Percentiles rank a stretch among this genome's conserved stretches.
Conservation (phyloP, 768 basidiomycete species). For the Lentinula sp. region DNA sequence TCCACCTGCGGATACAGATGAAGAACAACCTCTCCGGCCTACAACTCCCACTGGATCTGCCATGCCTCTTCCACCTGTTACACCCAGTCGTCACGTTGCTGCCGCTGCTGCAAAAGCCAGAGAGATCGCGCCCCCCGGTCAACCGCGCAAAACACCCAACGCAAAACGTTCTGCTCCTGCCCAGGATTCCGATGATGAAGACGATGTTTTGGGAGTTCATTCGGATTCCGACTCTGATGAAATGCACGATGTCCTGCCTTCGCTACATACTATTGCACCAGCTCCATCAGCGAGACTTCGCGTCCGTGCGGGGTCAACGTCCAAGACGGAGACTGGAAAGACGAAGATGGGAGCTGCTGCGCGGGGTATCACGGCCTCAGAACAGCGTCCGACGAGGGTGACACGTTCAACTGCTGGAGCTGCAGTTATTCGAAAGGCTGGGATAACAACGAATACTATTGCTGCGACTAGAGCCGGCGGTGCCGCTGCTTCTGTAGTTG, state of each 20-base stretch:
- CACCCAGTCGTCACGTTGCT: slow-evolving; percentile 72
- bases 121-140: slow-evolving; percentile 71
- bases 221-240: slow-evolving; percentile 29
- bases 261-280: slow-evolving; percentile 44
- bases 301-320: slow-evolving; percentile 17
- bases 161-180: slow-evolving; percentile 54
- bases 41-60: slow-evolving; percentile 36
- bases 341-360: slow-evolving; percentile 29
- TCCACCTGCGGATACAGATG: slow-evolving; percentile 73
- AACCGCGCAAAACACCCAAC: slow-evolving; percentile 83
- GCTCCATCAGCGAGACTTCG: slow-evolving; percentile 15
- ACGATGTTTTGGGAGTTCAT: slow-evolving; percentile 8
- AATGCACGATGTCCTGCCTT: slow-evolving; percentile 57
- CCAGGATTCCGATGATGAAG: slow-evolving; percentile 65
- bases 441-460: slow-evolving; percentile 21
- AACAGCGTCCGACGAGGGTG: slow-evolving; percentile 68
- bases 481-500: slow-evolving; percentile 13
- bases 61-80: slow-evolving; percentile 59
- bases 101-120: slow-evolving; percentile 65
- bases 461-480: slow-evolving; percentile 6
- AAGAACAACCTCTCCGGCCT: slow-evolving; percentile 40
- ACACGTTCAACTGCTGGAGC: slow-evolving; percentile 64
- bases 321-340: slow-evolving; percentile 14
- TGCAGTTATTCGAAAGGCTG: slow-evolving; percentile 48
- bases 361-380: slow-evolving; percentile 53